These are phyloP conservation scores for Gymnopilus junonius DNA, from an alignment of 768 basidiomycete species.

Conservation along the genomic window DNA sequence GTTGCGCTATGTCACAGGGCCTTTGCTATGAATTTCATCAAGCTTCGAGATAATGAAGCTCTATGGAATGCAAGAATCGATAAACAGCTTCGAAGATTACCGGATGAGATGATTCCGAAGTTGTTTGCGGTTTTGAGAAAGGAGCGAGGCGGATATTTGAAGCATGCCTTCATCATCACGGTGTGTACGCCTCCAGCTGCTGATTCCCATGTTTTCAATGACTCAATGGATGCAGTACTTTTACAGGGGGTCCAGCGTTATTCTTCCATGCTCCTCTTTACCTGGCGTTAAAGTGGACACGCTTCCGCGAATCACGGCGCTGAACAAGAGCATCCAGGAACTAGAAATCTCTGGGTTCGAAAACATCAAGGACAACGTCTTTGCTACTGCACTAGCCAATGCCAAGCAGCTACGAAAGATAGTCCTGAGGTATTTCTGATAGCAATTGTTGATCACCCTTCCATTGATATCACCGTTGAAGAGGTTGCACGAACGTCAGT, in stretches of 20 bases:
- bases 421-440: neutral
- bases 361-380: neutral
- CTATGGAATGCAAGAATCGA: neutral
- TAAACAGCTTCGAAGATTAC: neutral
- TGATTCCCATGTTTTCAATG: too few relatives aligned
- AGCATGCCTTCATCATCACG: neutral
- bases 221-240: neutral
- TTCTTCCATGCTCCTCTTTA: neutral
- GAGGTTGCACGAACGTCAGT: neutral
- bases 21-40: neutral
- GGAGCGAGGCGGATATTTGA: neutral
- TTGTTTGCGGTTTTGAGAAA: neutral
- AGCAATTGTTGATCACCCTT: too few relatives aligned
- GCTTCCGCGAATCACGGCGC: neutral
- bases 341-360: neutral
- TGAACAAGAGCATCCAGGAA: neutral
- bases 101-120: neutral
- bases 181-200: neutral
- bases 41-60: neutral
- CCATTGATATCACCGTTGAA: too few relatives aligned
- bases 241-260: neutral
- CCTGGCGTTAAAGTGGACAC: neutral
- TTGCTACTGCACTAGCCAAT: neutral
- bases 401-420: neutral
- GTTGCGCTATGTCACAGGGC: neutral